Base-by-base conservation (phyloP, 2,329 filamentous ascomycete species). In the Paraphaeosphaeria minitans region DNA sequence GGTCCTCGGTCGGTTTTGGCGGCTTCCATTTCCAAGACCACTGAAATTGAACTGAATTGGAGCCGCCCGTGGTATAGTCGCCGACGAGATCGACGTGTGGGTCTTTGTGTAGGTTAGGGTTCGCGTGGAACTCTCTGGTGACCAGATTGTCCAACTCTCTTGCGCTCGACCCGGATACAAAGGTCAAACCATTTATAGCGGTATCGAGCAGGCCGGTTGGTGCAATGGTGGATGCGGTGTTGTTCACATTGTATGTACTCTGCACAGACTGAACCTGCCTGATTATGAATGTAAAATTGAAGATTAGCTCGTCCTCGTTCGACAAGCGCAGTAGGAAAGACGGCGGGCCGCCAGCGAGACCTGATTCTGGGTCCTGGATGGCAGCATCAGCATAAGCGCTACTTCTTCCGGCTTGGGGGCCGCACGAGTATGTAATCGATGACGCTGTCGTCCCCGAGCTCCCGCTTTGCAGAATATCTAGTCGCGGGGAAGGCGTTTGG, bases 11-110 rank as follows among this genome's bases (percentile, higher is more conserved):
- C 14, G 81, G 72, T 81, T 92, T 96, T 39, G 95, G 95, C 9
- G 95, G 92, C 73, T 90, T 92, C 93, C 94, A 99, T 81, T 90
- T 95, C 95, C 95, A 99, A 8, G 89, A 89, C 93, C 94, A 99
- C 64, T 94, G 90, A 73, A 97, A 97, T 35, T 92, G 88, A 31
- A 96, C 89, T 1, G 92, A 94, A 7, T 89, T 82, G 69, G 83
- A 91, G n/a, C 94, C 93, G 33, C 85, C 87, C 0, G 95, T 99
- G 2, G 86, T 85, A 73, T 90, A 97, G 75, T 97, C 93, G 3
- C 95, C 95, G n/a, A 99, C 89, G 46, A 98, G 84, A 71, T 96
- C 90, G 41, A 99, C 95, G 73, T 98, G 98, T 55, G 93, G 85
- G 73, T 97, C 98, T 75, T 96, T 98, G 81, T 99, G 95, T 56